Base-by-base conservation (phyloP, 2,329 filamentous ascomycete genomes). In the Septoria petroselini region DNA sequence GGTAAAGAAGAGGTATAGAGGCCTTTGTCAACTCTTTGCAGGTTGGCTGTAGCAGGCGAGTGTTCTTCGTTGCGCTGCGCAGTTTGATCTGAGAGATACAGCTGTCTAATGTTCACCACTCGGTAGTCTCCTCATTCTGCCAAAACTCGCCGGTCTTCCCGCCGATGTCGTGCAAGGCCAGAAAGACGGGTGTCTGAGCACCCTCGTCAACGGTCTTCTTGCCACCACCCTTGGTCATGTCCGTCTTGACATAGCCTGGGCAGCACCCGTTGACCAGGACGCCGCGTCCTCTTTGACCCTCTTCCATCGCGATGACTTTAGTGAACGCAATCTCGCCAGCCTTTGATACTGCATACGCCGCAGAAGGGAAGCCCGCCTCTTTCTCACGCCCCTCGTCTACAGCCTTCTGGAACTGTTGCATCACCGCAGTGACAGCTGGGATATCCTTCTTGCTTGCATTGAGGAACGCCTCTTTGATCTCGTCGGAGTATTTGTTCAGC, bases 371-470 rank as follows among this genome's bases (percentile, higher is more conserved):
- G 0, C 76, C 76, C 2, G 69, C 63, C 35, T 75, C 68, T 41
- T 72, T 71, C 57, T 78, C 71, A 18, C 62, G 70, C 0, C 72
- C 73, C 8, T 64, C 64, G n/a, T 68, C 65, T 0, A 78, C 77
- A 0, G 73, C 75, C 3, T 65, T 55, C 2, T 68, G 64, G 62
- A 79, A 80, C 17, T 73, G 68, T 45, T 74, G 66, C 75, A 80
- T 77, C 35, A 80, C 62, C 18, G 62, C 55, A 0, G 72, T 75
- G 8, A 76, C 68, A 6, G 77, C 74, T 4, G 62, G 60, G 8
- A 64, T 53, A 27, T 56, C 55, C 1, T 50, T 59, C 45, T 54
- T 50, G 7, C 55, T 49, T 1, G 60, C 60, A 21, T 58, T 57
- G 6, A 70, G 64, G 65, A 80, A 79, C 5, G 71, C 71, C 9